Evolutionary conservation across 2,329 filamentous ascomycete species (phyloP), one percentile per base, ranked within the genome.

Genomic region (Aphanoascus verrucosus): DNA sequence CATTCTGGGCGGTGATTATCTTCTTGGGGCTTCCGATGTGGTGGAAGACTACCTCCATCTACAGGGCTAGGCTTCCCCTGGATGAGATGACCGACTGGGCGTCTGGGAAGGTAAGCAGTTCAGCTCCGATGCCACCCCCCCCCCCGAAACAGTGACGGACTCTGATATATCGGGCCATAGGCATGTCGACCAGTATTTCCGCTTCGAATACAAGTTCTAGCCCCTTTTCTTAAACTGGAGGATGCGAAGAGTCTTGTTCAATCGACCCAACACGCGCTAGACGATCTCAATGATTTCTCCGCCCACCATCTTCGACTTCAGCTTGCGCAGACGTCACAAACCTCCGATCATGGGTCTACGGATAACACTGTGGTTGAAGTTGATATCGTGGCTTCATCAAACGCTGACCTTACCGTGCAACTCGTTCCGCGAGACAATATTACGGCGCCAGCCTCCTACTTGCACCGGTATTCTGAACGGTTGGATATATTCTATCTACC

Each of bases 41-140:
- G 93, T 94, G 88, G 83, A 83, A 83, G 68, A 97, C 93, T 0
- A 98, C 93, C 3, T 85, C 86, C 0, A 94, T 97, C 53, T 90
- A 94, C 68, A 81, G 93, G 53, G 90, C 91, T 11, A 78, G 83
- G 43, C 73, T 98, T 61, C 93, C 93, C 4, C 69, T 96, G 60
- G 79, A 85, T 64, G 79, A 83, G 52, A 98, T 98, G 93, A 80
- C 86, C 60, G 80, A 85, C 57, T 97, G 93, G 91, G 86, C 88
- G 8, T 86, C 94, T 64, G 89, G 89, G 59, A 88, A 86, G 78
- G 90, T 94, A 69, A 57, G 72, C 9, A 14, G 23, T n/a, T 35
- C 11, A 17, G 7, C 15, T 48, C 55, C 14, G n/a, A 42, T 49
- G n/a, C 11, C 49, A 49, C 56, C 17, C 54, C 54, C 17, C 54